Evolutionary conservation across 306 rosid species (phyloP).

Genomic region (Abrus precatorius): DNA sequence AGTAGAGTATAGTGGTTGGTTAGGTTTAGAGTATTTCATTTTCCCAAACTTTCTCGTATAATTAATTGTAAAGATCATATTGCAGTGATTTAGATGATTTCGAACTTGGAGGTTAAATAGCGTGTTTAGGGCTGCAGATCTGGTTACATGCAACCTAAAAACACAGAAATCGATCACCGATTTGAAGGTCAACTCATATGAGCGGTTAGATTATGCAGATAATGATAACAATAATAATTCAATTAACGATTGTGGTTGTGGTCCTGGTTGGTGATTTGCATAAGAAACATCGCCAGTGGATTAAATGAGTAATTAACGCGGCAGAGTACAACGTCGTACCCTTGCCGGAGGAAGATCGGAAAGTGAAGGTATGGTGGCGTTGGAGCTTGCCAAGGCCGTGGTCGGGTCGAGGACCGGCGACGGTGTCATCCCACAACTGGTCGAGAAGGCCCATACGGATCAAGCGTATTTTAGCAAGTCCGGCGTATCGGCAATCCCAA

Average conservation of each 20-base stretch:
- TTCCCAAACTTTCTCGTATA: neutral
- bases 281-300: neutral
- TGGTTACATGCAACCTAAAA: constrained; percentile 26
- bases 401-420: constrained; percentile 93
- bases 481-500: neutral
- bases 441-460: constrained; percentile 80
- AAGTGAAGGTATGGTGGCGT: constrained; percentile 58
- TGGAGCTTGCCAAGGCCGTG: constrained; percentile 89
- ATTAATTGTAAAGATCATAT: neutral
- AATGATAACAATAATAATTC: neutral
- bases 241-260: no score
- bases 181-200: neutral
- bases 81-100: constrained; percentile 1
- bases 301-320: constrained; percentile 30
- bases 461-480: constrained; percentile 44
- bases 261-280: constrained; percentile 12
- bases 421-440: constrained; percentile 97
- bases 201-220: neutral
- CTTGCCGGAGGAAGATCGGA: constrained; percentile 64
- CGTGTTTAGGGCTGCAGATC: constrained; percentile 39
- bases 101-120: neutral
- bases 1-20: neutral
- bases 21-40: neutral
- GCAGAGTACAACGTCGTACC: constrained; percentile 69
- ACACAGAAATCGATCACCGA: constrained; percentile 11